These are phyloP conservation scores for Euphrasia arctica DNA, from an alignment of 305 asterid species.

Conservation along the genomic window DNA sequence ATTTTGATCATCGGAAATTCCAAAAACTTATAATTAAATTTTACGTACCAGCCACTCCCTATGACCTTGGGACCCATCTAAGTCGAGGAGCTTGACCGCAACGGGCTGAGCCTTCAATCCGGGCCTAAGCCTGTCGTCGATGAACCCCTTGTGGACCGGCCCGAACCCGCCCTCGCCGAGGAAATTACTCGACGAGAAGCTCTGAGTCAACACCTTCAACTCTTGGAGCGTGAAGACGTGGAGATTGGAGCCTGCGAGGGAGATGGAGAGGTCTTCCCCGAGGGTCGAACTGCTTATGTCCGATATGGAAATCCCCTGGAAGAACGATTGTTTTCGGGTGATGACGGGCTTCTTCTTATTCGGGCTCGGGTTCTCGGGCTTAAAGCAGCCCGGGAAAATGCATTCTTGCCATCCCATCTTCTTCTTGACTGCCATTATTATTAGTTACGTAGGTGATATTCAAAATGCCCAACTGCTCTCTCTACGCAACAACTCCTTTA, in stretches of 20 bases:
- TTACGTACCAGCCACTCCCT: conserved; percentile 81
- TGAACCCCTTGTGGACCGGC: conserved; percentile 91
- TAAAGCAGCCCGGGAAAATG: conserved; percentile 42
- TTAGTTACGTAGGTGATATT: background rate
- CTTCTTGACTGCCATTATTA: conserved; percentile 44
- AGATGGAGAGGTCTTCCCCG: conserved; percentile 68
- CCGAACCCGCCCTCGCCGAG: conserved; percentile 96
- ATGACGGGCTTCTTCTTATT: conserved; percentile 25
- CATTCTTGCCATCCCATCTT: conserved; percentile 44
- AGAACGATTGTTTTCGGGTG: conserved; percentile 32
- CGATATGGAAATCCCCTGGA: conserved; percentile 48
- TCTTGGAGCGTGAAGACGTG: conserved; percentile 70
- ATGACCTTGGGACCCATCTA: conserved; percentile 90
- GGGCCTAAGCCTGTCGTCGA: conserved; percentile 75
- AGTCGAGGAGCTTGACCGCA: conserved; percentile 81
- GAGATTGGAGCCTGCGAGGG: conserved; percentile 74
- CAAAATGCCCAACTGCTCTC: conserved; percentile 25
- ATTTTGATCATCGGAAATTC: too few species aligned
- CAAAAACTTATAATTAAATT: too few species aligned
- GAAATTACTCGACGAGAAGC: conserved; percentile 63
- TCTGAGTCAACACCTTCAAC: conserved; percentile 68
- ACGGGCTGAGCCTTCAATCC: conserved; percentile 91
- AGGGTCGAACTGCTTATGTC: conserved; percentile 62
- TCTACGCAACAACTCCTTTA: conserved; percentile 25
- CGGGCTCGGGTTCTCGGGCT: conserved; percentile 34